Base-by-base conservation (phyloP, 2,329 filamentous ascomycete species). In the Exophiala alcalophila region DNA sequence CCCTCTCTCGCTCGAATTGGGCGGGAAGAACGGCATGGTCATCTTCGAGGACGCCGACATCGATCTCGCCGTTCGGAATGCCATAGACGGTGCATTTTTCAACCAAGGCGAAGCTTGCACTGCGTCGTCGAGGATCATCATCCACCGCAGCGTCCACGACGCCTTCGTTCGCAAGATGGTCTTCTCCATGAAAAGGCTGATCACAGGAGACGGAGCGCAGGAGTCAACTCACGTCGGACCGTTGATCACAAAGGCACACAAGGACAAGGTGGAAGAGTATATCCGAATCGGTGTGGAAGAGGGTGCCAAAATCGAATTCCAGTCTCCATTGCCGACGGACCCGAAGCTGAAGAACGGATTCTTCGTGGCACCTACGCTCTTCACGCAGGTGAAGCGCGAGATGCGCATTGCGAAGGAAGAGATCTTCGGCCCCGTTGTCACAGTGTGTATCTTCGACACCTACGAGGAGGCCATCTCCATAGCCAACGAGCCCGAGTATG, bases 1-100 rank as follows among this genome's bases (percentile, higher is more conserved):
- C 70, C 87, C 86, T 0, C 75, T 86, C 1, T 68, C 92, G 1
- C 73, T 92, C 55, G 88, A 94, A 63, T 71, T 94, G 1, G 88
- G 88, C 2, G 88, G 88, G 27, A 94, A 94, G 63, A 83, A 84
- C 0, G 79, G 80, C 0, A 81, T 84, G 2, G 83, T 94, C 47
- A 80, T 94, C 0, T 78, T 84, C 61, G 81, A 86, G 36, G 87
- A 94, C 62, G 87, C 88, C 9, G 77, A 94, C 57, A 61, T 80
- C 10, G 74, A 78, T 2, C 74, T 78, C 52, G 76, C 76, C 1
- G 60, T 63, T 7, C 65, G 62, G 31, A 66, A 64, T 60, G 59
- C 64, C 3, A 25, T 39, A 6, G 29, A 40, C 4, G 48, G 48
- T 2, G 36, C 34, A 16, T 49, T 48, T 35, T 27, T 48, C 18